Evolutionary conservation across 208 protist genomes (phyloP), one percentile per base, ranked within the genome.

Genomic region (Tetramitus jugosus): DNA sequence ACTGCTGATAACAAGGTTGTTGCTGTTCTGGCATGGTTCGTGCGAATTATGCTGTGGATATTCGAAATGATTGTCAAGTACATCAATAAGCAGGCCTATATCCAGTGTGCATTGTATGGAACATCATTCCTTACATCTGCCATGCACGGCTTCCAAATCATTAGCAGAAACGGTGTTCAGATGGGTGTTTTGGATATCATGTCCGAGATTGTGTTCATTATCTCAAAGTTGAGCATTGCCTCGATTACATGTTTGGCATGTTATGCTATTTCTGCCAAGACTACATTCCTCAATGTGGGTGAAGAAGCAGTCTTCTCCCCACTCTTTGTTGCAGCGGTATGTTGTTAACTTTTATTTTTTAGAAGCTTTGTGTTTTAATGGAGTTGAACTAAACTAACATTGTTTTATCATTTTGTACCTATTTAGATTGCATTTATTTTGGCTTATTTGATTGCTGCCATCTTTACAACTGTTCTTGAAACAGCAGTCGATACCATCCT

Each of bases 11-110:
- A 64, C 53, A 45, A 60, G 7, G 40, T 84, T 26, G 45, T 82
- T 46, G 68, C 78, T 60, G 84, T 60, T 65, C 26, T 86, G 13
- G 10, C 45, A 17, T 88, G 17, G 60, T 39, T 33, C 81, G 82
- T 81, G 23, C 85, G 60, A 42, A 81, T 62, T 90, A 87, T 79
- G 71, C 74, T 49, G 76, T 93, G 29, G 68, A 65, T 33, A 87
- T 61, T 94, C 26, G 87, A 94, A 79, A 79, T 78, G 45, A 84
- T 90, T 56, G 45, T 93, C 0, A 83, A 88, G 29, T 92, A 89
- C 79, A 80, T 94, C 53, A 91, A 88, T 80, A 87, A 88, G 76
- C 91, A 93, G 71, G 89, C 84, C 10, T 93, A 93, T 74, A 88
- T 93, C 69, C 64, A 71, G 33, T 31, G 14, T 33, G 40, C 39